Evolutionary conservation across 179 eudicot genomes (phyloP), one percentile per base, ranked within the genome.

Genomic region (Amaranthus tricolor): DNA sequence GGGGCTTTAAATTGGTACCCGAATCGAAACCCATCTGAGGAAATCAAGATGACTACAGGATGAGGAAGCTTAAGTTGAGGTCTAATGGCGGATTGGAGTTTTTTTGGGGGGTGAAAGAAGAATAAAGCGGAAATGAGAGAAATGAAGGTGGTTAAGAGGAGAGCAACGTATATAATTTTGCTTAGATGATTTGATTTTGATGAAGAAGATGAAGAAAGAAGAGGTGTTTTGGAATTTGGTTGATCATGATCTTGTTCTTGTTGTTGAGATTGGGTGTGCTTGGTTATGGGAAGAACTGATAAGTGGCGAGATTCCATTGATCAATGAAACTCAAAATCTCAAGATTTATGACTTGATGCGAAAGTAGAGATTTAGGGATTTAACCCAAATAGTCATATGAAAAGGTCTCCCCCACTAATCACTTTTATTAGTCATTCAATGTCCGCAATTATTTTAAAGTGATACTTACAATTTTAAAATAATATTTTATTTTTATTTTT

Each of bases 11-110:
- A 86, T 60, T 94, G 98, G 84, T 94, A 94, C 16, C 98, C 97
- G 76, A 93, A 93, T 19, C 96, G 92, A 66, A 93, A 93, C 49
- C 96, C 97, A 12, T 93, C 98, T 0, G 91, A 89, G 76, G 97
- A 93, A n/a, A 93, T 82, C 13, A 93, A 16, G 53, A 91, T 31
- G 2, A 91, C 92, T 5, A 85, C 84, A 0, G 97, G 90, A 79
- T 78, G 85, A 4, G 65, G 49, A 76, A 91, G 91, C 53, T 86
- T 88, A 13, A 83, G 55, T 45, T 85, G 88, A 0, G 81, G 65
- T 6, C 94, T 88, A 0, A 53, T 0, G 61, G 2, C 6, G 64
- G 52, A 20, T 6, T 9, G 17, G 45, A 7, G 17, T n/a, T 21
- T 0, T 69, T 70, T 11, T 69, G 85, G 60, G 82, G 76, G 64